phyloP scores from a whole-genome alignment of 2,329 filamentous ascomycete genomes.

The Diaporthe australafricana region DNA sequence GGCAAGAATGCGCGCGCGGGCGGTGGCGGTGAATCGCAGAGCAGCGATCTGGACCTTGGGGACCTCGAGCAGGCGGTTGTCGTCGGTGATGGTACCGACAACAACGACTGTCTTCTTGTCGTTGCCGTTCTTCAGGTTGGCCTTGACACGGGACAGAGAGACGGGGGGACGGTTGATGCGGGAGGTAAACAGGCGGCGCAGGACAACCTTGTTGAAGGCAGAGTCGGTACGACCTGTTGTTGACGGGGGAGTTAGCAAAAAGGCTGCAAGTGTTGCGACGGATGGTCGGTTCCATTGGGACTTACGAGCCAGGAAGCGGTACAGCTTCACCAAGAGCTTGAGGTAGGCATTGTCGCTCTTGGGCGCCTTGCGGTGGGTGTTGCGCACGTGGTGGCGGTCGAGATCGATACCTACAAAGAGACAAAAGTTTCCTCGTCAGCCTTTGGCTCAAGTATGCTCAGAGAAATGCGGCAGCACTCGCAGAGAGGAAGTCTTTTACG shows the following conservation, averaged over 20 bases:
- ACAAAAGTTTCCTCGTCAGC: slow-evolving; percentile 66
- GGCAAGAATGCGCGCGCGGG: slow-evolving; percentile 91
- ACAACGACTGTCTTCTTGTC: slow-evolving; percentile 89
- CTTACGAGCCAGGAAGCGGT: slow-evolving; percentile 96
- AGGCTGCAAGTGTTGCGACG: not conserved
- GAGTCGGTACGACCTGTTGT: slow-evolving; percentile 89
- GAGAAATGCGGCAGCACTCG: slow-evolving; percentile 46
- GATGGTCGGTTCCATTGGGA: slow-evolving; percentile 44
- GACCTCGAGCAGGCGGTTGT: slow-evolving; percentile 90
- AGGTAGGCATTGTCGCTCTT: slow-evolving; percentile 98
- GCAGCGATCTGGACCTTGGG: slow-evolving; percentile 96
- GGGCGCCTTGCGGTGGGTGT: slow-evolving; percentile 88
- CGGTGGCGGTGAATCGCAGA: slow-evolving; percentile 95
- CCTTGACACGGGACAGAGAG: slow-evolving; percentile 89
- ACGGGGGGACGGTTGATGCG: slow-evolving; percentile 97
- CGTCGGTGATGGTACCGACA: slow-evolving; percentile 95
- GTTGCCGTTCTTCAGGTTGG: slow-evolving; percentile 73
- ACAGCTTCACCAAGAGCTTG: slow-evolving; percentile 97
- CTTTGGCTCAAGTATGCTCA: slow-evolving; percentile 75
- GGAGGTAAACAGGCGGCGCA: slow-evolving; percentile 98
- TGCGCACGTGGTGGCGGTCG: slow-evolving; percentile 75
- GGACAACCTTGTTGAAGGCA: slow-evolving; percentile 98
- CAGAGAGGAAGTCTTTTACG: slow-evolving; percentile 37
- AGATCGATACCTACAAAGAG: slow-evolving; percentile 76
- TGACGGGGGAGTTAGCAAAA: not conserved